A percentile compares a stretch with the other conserved stretches of the same genome.
These are phyloP conservation scores for Paragyromitra xinjiangensis DNA, from an alignment of 495 filamentous ascomycete genomes.

Conservation along the genomic window DNA sequence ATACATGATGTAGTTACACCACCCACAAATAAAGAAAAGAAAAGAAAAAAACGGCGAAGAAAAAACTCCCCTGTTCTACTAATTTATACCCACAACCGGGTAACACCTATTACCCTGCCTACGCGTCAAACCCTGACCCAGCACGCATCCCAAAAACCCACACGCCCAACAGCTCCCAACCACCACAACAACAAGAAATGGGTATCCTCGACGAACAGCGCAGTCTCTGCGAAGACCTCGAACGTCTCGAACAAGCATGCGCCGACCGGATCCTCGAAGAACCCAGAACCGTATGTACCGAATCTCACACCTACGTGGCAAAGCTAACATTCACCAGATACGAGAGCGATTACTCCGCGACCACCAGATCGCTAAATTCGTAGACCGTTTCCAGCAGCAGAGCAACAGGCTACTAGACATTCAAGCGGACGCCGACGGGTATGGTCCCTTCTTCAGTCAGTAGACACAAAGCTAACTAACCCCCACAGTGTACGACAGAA, in stretches of 20 bases:
- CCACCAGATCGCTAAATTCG: conserved; percentile 87
- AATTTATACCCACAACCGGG: conserved; percentile 26
- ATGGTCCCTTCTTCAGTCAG: conserved; percentile 7
- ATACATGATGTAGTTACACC: not conserved
- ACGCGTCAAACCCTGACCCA: conserved; percentile 43
- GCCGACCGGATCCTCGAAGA: conserved; percentile 87
- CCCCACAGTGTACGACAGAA: conserved; percentile 65
- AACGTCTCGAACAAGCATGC: conserved; percentile 92
- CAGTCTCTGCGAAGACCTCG: conserved; percentile 92
- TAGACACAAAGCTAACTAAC: not conserved
- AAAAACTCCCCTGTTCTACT: not conserved
- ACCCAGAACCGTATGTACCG: conserved; percentile 74
- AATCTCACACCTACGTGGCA: conserved; percentile 19
- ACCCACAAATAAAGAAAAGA: not conserved
- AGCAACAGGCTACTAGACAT: conserved; percentile 81
- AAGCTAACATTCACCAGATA: conserved; percentile 68
- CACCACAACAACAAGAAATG: conserved; percentile 39
- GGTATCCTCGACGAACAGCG: conserved; percentile 85
- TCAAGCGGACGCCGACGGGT: conserved; percentile 78
- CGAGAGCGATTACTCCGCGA: conserved; percentile 85
- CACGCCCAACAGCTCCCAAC: conserved; percentile 15
- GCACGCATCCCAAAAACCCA: conserved; percentile 9
- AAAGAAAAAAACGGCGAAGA: not conserved
- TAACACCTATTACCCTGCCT: conserved; percentile 50
- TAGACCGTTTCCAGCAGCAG: conserved; percentile 85